These are phyloP conservation scores for Ophiostoma australiae DNA, from an alignment of 2,329 filamentous ascomycete genomes.

Conservation along the genomic window DNA sequence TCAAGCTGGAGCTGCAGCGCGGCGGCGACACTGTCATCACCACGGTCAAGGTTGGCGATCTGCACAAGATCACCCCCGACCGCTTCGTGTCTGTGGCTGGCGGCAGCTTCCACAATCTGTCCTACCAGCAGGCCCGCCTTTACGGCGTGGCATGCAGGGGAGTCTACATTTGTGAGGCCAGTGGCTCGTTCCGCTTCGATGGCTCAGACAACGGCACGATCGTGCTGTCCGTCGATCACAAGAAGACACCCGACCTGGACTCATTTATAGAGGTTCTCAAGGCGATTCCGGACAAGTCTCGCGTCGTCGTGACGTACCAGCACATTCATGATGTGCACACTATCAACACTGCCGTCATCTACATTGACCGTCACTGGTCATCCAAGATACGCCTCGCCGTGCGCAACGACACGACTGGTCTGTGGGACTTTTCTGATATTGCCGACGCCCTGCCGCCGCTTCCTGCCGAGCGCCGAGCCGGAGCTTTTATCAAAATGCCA, in stretches of 20 bases:
- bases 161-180: slow-evolving; percentile 91
- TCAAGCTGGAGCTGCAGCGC: slow-evolving; percentile 78
- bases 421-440: slow-evolving; percentile 92
- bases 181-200: slow-evolving; percentile 92
- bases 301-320: slow-evolving; percentile 92
- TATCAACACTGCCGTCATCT: slow-evolving; percentile 84
- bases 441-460: slow-evolving; percentile 73
- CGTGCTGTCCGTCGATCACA: slow-evolving; percentile 86
- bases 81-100: slow-evolving; percentile 92
- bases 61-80: slow-evolving; percentile 92
- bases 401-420: slow-evolving; percentile 79
- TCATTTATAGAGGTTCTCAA: slow-evolving; percentile 90
- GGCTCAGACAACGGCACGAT: slow-evolving; percentile 89
- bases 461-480: slow-evolving; percentile 66
- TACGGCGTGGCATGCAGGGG: slow-evolving; percentile 90
- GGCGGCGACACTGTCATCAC: slow-evolving; percentile 84
- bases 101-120: slow-evolving; percentile 90
- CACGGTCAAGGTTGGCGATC: slow-evolving; percentile 76
- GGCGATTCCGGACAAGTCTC: slow-evolving; percentile 71
- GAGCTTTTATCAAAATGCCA: slow-evolving; percentile 86
- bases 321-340: slow-evolving; percentile 93
- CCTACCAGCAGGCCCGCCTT: slow-evolving; percentile 93
- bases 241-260: slow-evolving; percentile 80
- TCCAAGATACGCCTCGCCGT: slow-evolving; percentile 89
- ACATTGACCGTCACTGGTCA: slow-evolving; percentile 93